A percentile compares a stretch with the other conserved stretches of the same genome.
Conservation (phyloP, 2,329 filamentous ascomycete species). For the Diaporthe longicolla region DNA sequence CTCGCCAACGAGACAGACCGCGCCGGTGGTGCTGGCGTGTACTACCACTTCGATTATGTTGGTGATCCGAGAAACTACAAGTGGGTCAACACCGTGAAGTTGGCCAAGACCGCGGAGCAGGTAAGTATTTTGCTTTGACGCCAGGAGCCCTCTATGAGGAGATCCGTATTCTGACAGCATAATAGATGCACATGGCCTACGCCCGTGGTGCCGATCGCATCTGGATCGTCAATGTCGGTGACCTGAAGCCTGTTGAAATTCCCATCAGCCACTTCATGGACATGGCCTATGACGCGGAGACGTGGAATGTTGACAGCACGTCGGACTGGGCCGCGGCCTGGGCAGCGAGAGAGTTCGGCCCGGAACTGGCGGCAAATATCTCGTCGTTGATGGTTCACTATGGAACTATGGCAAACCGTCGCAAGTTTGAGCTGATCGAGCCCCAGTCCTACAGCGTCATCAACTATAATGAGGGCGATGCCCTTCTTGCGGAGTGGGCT, state of each 20-base stretch:
- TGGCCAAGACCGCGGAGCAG: slow-evolving; percentile 71
- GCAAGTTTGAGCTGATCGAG: slow-evolving; percentile 75
- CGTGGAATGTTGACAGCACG: slow-evolving; percentile 69
- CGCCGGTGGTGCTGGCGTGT: slow-evolving; percentile 74
- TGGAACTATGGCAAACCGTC: slow-evolving; percentile 66
- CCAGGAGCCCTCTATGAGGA: not conserved
- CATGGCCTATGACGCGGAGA: slow-evolving; percentile 74
- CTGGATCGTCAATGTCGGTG: slow-evolving; percentile 78
- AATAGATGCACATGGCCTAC: slow-evolving; percentile 72
- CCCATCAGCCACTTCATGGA: slow-evolving; percentile 78
- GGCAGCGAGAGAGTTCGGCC: slow-evolving; percentile 70
- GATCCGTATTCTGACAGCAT: not conserved
- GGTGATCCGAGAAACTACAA: slow-evolving; percentile 64
- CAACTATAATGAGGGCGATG: slow-evolving; percentile 76
- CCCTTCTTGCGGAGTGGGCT: slow-evolving; percentile 69
- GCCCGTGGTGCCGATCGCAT: slow-evolving; percentile 71
- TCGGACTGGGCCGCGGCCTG: slow-evolving; percentile 66
- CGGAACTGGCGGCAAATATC: slow-evolving; percentile 61
- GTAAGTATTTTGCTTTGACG: slow-evolving; percentile 20
- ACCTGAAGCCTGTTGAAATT: slow-evolving; percentile 75
- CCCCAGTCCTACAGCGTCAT: slow-evolving; percentile 71
- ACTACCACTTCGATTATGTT: slow-evolving; percentile 72
- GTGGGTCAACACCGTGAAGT: slow-evolving; percentile 76
- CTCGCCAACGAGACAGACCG: slow-evolving; percentile 71
- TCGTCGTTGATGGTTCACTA: slow-evolving; percentile 68